Conservation (phyloP, 306 rosid genomes). For the Quercus parvula region DNA sequence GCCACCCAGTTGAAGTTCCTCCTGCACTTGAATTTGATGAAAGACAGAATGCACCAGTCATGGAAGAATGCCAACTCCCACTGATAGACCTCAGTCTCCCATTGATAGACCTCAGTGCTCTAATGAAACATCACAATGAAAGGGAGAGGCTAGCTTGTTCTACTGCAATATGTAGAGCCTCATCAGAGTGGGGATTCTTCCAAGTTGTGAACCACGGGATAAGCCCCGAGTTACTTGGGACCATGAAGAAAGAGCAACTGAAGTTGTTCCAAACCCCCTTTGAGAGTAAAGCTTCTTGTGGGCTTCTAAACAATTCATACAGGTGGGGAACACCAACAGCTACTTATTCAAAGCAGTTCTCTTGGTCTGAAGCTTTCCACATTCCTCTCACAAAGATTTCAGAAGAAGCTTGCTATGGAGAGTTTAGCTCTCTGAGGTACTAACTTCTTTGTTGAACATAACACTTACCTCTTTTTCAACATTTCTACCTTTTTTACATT, state of each 20-base stretch:
- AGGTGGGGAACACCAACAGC: constrained; percentile 88
- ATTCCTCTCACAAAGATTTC: constrained; percentile 80
- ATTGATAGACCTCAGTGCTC: constrained; percentile 67
- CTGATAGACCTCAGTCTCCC: constrained; percentile 78
- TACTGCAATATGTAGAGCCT: constrained; percentile 58
- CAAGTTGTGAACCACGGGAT: constrained; percentile 86
- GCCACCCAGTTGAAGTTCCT: constrained; percentile 18
- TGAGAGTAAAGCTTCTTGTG: constrained; percentile 52
- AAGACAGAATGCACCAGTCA: constrained; percentile 18
- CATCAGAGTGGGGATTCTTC: constrained; percentile 87
- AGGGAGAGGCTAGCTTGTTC: constrained; percentile 47
- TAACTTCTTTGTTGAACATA: background rate
- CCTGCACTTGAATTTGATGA: constrained; percentile 13
- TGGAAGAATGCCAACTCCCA: constrained; percentile 69
- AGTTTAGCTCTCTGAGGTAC: constrained; percentile 67
- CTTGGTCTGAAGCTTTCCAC: constrained; percentile 98
- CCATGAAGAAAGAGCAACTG: constrained; percentile 66
- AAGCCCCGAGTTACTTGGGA: constrained; percentile 45
- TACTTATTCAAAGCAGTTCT: constrained; percentile 56
- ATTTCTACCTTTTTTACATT: too few species aligned
- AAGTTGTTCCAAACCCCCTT: constrained; percentile 62
- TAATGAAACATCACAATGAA: constrained; percentile 32
- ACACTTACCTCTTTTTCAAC: background rate
- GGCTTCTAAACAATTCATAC: constrained; percentile 67
- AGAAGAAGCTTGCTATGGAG: constrained; percentile 61